Evolutionary conservation across 345 rosid genomes (phyloP).

Genomic region (Murraya paniculata): DNA sequence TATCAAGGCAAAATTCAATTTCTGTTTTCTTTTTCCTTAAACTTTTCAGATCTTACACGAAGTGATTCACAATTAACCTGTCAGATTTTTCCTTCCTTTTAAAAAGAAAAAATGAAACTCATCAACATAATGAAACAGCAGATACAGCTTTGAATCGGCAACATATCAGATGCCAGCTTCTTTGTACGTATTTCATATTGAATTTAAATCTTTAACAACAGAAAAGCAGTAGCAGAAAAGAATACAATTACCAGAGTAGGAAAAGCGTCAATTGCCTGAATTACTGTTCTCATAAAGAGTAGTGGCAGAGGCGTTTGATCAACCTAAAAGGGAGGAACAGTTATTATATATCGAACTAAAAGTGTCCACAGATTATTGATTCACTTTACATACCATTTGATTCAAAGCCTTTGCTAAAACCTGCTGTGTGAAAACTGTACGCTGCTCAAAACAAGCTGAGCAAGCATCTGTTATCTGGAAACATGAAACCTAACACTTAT

Average conservation of each 20-base stretch:
- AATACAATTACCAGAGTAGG: constrained; percentile 68
- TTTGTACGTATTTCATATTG: not conserved
- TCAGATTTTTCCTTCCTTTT: not conserved
- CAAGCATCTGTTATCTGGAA: constrained; percentile 90
- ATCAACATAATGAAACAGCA: not conserved
- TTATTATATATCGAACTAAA: not conserved
- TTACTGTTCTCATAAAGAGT: constrained; percentile 98
- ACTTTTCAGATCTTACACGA: not conserved
- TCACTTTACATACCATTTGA: constrained; percentile 67
- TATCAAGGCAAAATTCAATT: not conserved
- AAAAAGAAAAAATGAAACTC: not conserved
- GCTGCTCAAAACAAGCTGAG: constrained; percentile 96
- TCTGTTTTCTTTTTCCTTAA: not conserved
- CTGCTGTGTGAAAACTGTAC: constrained; percentile 93
- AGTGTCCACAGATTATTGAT: not conserved
- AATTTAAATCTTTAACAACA: not conserved
- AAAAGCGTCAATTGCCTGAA: constrained; percentile 94
- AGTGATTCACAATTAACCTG: not conserved
- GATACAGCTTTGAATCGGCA: not conserved
- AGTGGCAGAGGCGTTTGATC: constrained; percentile 86
- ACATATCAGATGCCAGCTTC: not conserved
- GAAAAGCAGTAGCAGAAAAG: not conserved
- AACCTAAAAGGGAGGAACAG: constrained; percentile 56
- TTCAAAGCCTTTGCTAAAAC: constrained; percentile 93
- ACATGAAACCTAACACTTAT: constrained; percentile 8